Percentiles rank a stretch among this genome's conserved stretches.
These are phyloP conservation scores for Lenzites betulinus DNA, from an alignment of 768 basidiomycete species.

Conservation along the genomic window DNA sequence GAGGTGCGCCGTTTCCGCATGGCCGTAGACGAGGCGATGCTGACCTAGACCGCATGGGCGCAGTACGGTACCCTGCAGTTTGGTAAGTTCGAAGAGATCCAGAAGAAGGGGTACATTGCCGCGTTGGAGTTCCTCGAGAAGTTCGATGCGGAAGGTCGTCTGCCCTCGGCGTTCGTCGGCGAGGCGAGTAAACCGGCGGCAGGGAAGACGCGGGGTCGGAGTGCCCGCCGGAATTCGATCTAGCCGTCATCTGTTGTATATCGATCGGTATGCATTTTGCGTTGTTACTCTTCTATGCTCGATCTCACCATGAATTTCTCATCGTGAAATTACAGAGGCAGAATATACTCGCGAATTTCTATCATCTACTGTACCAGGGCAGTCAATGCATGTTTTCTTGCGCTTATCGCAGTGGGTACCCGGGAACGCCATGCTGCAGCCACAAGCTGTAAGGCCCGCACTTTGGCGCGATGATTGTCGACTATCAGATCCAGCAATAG, in stretches of 20 bases:
- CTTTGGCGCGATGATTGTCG: neutral
- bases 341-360: too few species aligned
- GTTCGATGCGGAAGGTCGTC: constrained; percentile 79
- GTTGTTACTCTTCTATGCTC: too few species aligned
- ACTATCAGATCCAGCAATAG: neutral
- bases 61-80: constrained; percentile 93
- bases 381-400: too few species aligned
- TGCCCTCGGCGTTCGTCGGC: constrained; percentile 76
- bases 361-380: too few species aligned
- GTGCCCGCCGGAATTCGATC: constrained; percentile 76
- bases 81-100: constrained; percentile 85
- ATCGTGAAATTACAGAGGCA: too few species aligned
- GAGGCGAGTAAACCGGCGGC: constrained; percentile 48
- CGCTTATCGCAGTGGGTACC: too few species aligned
- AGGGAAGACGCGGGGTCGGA: constrained; percentile 70
- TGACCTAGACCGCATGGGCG: neutral
- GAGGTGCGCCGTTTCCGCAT: constrained; percentile 47
- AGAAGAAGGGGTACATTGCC: constrained; percentile 76
- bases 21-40: neutral
- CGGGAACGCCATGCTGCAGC: neutral
- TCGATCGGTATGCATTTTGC: too few species aligned
- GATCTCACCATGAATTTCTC: too few species aligned
- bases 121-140: constrained; percentile 70
- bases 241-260: constrained; percentile 21
- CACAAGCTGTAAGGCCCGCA: neutral